Conservation (phyloP, 495 filamentous ascomycete species). For the Aspergillus affinis region DNA sequence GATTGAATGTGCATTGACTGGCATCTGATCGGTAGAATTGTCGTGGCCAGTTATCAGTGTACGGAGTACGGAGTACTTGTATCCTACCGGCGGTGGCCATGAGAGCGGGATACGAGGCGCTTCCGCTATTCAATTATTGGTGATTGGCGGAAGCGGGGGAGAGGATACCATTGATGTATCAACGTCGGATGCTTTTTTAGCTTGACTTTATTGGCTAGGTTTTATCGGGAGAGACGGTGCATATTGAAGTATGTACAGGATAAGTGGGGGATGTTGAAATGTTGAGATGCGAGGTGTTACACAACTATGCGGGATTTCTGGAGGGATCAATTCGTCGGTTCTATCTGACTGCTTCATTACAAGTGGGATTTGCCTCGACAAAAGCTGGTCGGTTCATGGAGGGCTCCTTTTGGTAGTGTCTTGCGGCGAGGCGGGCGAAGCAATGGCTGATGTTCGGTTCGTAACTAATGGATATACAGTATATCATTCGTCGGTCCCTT, state of each 20-base stretch:
- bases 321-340: background rate
- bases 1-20: slow-evolving; percentile 47
- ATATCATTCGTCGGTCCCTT: too few relatives aligned
- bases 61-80: too few relatives aligned
- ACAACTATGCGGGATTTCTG: background rate
- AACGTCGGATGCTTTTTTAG: background rate
- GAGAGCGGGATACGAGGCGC: slow-evolving; percentile 41
- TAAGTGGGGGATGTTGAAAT: background rate
- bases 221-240: background rate
- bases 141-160: slow-evolving; percentile 41
- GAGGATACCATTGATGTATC: slow-evolving; percentile 37
- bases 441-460: too few relatives aligned
- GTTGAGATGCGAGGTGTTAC: background rate
- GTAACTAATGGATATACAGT: too few relatives aligned
- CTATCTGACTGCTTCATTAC: background rate
- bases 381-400: background rate
- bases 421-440: background rate
- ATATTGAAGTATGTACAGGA: background rate
- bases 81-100: slow-evolving; percentile 34
- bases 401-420: background rate
- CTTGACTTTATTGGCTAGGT: background rate
- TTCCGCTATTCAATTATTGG: slow-evolving; percentile 49
- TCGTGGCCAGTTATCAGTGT: too few relatives aligned
- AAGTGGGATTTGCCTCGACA: background rate
- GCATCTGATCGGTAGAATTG: slow-evolving; percentile 43